These are phyloP conservation scores for Tritrichomonas foetus DNA, from an alignment of 208 protist genomes.

Conservation along the genomic window DNA sequence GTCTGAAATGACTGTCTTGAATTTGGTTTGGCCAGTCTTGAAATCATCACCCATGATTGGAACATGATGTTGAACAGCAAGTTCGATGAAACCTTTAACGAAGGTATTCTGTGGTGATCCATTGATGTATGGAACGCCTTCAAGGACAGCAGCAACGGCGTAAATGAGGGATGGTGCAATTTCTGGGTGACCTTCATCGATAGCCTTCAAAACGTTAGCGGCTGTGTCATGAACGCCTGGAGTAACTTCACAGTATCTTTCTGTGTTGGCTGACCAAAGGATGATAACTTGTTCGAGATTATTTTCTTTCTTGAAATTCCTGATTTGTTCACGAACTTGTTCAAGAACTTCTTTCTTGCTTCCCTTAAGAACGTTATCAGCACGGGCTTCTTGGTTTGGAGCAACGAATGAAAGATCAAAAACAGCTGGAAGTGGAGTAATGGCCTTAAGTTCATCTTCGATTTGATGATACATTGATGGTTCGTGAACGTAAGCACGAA, in stretches of 20 bases:
- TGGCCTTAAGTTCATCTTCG: constrained; percentile 68
- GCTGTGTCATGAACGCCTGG: constrained; percentile 85
- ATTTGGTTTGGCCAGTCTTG: constrained; percentile 99
- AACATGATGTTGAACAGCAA: constrained; percentile 58
- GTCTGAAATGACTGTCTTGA: constrained; percentile 95
- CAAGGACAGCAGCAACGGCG: constrained; percentile 87
- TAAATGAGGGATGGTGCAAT: constrained; percentile 88
- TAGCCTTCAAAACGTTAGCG: constrained; percentile 78
- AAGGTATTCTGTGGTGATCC: constrained; percentile 97
- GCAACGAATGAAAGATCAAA: constrained; percentile 95
- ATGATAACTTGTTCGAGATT: constrained; percentile 88
- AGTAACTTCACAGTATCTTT: constrained; percentile 81
- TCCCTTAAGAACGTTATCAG: constrained; percentile 83
- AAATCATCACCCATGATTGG: constrained; percentile 96
- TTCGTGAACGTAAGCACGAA: constrained; percentile 80
- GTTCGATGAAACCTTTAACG: constrained; percentile 69
- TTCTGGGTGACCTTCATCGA: constrained; percentile 68
- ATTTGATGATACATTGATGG: constrained; percentile 73
- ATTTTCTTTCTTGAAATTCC: constrained; percentile 70
- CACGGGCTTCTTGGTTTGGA: constrained; percentile 86
- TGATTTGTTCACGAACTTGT: constrained; percentile 83
- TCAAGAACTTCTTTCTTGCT: constrained; percentile 82
- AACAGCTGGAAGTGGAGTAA: constrained; percentile 81
- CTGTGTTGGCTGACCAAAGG: constrained; percentile 96
- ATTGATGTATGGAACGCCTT: constrained; percentile 93